These are phyloP conservation scores for Echria macrotheca DNA, from an alignment of 495 filamentous ascomycete genomes.

Conservation along the genomic window DNA sequence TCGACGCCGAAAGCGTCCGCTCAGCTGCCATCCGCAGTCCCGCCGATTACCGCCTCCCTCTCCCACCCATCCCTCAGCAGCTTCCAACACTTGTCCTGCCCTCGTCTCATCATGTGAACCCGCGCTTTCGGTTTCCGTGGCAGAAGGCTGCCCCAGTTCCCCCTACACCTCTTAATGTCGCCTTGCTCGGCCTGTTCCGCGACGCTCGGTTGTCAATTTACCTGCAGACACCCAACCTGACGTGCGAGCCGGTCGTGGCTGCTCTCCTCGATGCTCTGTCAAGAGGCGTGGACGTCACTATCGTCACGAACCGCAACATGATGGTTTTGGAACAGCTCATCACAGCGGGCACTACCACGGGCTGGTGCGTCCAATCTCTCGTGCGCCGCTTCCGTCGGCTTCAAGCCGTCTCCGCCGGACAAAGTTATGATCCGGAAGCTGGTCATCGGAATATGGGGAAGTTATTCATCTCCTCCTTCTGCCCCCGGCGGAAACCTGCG, in stretches of 20 bases:
- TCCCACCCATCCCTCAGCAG: slow-evolving; percentile 1
- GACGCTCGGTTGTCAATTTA: slow-evolving; percentile 50
- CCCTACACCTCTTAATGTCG: slow-evolving; percentile 60
- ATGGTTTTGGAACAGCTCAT: slow-evolving; percentile 70
- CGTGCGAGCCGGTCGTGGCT: slow-evolving; percentile 49
- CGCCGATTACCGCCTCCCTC: slow-evolving; percentile 8
- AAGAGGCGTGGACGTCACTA: slow-evolving; percentile 56
- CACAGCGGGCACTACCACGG: slow-evolving; percentile 62
- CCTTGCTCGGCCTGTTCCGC: slow-evolving; percentile 49
- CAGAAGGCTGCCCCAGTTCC: slow-evolving; percentile 41
- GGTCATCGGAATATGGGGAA: slow-evolving; percentile 26
- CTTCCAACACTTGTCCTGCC: slow-evolving; percentile 57
- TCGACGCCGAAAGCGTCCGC: slow-evolving; percentile 7
- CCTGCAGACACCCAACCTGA: slow-evolving; percentile 69
- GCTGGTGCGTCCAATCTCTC: slow-evolving; percentile 50
- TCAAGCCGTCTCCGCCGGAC: not conserved
- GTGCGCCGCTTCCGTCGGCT: slow-evolving; percentile 35
- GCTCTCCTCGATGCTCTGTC: slow-evolving; percentile 47
- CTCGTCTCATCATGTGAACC: slow-evolving; percentile 62
- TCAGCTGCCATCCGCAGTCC: slow-evolving; percentile 13
- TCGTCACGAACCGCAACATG: slow-evolving; percentile 60
- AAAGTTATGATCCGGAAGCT: slow-evolving; percentile 31
- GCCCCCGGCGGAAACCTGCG: slow-evolving; percentile 9
- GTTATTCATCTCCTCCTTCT: slow-evolving; percentile 48
- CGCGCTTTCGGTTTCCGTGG: slow-evolving; percentile 46